Conservation (phyloP, 768 basidiomycete genomes). For the Mycena belliarum region DNA sequence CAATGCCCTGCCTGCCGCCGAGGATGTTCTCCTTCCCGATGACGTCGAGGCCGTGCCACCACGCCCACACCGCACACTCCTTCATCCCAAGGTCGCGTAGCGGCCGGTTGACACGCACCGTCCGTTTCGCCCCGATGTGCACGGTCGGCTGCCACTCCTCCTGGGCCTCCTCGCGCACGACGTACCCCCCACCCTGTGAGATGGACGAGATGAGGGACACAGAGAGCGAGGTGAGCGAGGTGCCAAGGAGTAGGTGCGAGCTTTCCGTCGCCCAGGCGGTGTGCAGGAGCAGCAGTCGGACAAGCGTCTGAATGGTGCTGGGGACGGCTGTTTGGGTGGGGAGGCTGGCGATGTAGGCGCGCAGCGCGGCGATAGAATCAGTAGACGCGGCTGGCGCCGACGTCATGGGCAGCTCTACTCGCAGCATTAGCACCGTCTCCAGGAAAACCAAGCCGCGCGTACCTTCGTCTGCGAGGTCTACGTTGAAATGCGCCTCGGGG, state of each 20-base stretch:
- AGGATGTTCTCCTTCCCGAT: conserved; percentile 49
- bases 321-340: conserved; percentile 75
- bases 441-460: not conserved
- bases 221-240: conserved; percentile 76
- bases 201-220: conserved; percentile 73
- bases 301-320: conserved; percentile 57
- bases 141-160: conserved; percentile 62
- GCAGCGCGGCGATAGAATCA: conserved; percentile 36
- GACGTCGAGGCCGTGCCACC: conserved; percentile 64
- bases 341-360: conserved; percentile 58
- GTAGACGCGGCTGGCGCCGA: conserved; percentile 20
- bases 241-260: conserved; percentile 81
- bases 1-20: conserved; percentile 59
- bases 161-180: conserved; percentile 64
- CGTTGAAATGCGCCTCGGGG: conserved; percentile 30
- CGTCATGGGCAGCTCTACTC: conserved; percentile 34
- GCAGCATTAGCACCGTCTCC: not conserved
- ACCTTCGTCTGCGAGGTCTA: conserved; percentile 61
- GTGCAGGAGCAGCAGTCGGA: conserved; percentile 69
- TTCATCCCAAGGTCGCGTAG: conserved; percentile 75
- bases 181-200: conserved; percentile 75
- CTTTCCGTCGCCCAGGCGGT: conserved; percentile 57
- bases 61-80: conserved; percentile 76
- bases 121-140: conserved; percentile 14
- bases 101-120: conserved; percentile 62